Evolutionary conservation across 1,284 basidiomycete genomes (phyloP), one percentile per base, ranked within the genome.

Genomic region (Wallemia ichthyophaga): DNA sequence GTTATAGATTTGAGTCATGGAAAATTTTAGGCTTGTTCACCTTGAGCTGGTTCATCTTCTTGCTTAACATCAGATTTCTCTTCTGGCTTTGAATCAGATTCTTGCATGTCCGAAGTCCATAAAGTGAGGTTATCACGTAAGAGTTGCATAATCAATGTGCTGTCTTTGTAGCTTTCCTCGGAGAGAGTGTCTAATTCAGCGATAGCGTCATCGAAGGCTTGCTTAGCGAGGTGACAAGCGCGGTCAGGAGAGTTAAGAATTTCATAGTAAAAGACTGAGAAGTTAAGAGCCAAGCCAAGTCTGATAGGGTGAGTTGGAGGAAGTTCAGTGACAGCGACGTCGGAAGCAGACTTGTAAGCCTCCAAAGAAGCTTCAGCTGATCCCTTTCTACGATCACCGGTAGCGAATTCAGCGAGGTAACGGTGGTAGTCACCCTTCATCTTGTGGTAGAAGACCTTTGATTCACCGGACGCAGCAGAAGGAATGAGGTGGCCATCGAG

Each of bases 341-440:
- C 91, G 59, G 91, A 95, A 60, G 92, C 92, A 64, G 87, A 85
- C 83, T 98, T 98, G 84, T 98, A 98, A 60, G 92, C 89, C 74
- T 91, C 89, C 68, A 96, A 79, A 25, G 94, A 96, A 78, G 94
- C 94, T 78, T 96, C 91, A 66, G 92, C 88, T 67, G 84, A 86
- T 70, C 88, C 86, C 78, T 94, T 92, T 73, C 92, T 84, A 81
- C 92, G 92, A 75, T 96, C 89, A 68, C 92, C 92, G 60, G 88
- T 91, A 62, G 94, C 92, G 69, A 98, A 98, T 76, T 98, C 92
- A 68, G 94, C 92, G 66, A 98, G 87, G 76, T 96, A 98, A 68
- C 92, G 91, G 80, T 98, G 92, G 76, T 98, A 98, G 75, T 98
- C 94, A 73, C 94, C 92, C 94, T 92, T 98, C 91, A 98, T 96